Conservation (phyloP, 140 eudicot species). For the Cichorium intybus region DNA sequence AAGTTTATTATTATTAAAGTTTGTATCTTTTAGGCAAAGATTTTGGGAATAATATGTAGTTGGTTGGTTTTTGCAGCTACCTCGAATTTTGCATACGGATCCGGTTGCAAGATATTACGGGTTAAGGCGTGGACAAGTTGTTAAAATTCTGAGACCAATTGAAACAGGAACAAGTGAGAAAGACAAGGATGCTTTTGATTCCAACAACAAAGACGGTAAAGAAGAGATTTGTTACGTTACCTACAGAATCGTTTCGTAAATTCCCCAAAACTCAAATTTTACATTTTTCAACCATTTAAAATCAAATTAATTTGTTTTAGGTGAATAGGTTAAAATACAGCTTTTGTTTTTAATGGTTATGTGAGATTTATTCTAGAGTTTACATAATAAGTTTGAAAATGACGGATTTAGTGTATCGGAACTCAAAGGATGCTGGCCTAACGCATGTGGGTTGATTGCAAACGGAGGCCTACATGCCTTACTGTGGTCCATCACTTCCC, state of each 20-base stretch:
- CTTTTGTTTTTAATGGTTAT: not conserved
- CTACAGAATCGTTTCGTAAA: conserved; percentile 34
- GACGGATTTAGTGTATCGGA: conserved; percentile 14
- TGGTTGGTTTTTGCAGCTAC: conserved; percentile 28
- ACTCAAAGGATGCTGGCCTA: conserved; percentile 7
- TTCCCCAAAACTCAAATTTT: not conserved
- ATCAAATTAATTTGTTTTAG: no score
- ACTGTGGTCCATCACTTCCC: conserved; percentile 26
- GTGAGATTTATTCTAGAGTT: not conserved
- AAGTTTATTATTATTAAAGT: no score
- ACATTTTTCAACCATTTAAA: no score
- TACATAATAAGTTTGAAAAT: conserved; percentile 20
- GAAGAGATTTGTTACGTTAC: conserved; percentile 32
- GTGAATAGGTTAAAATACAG: not conserved
- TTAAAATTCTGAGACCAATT: conserved; percentile 33
- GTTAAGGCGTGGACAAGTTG: conserved; percentile 36
- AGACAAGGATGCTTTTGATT: conserved; percentile 38
- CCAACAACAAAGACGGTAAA: conserved; percentile 30
- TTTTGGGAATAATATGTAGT: not conserved
- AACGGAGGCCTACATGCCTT: conserved; percentile 31
- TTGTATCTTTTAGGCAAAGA: no score
- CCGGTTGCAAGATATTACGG: conserved; percentile 40
- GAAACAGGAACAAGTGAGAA: conserved; percentile 39
- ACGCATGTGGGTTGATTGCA: conserved; percentile 29
- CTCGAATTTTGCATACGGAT: conserved; percentile 27